Percentiles rank a stretch among this genome's conserved stretches.
Conservation (phyloP, 2,329 filamentous ascomycete species). For the Calonectria crousiana region DNA sequence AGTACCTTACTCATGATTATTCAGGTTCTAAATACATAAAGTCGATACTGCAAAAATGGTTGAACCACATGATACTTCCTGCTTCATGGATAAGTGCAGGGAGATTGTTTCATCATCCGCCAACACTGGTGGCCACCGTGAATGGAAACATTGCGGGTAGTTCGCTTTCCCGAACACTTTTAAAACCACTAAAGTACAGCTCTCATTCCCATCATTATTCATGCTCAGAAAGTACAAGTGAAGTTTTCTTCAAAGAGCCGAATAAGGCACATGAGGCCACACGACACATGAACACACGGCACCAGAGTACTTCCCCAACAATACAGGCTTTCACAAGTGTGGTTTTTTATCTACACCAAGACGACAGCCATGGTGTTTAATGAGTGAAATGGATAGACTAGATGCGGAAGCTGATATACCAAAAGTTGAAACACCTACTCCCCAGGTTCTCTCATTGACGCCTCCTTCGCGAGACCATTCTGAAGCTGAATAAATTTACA, state of each 20-base stretch:
- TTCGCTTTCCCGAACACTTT: conserved; percentile 62
- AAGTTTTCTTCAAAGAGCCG: conserved; percentile 41
- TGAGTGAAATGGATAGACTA: background rate
- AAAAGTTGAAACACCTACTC: background rate
- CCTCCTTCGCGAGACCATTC: conserved; percentile 2
- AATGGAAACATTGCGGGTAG: conserved; percentile 52
- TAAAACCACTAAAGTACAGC: conserved; percentile 56
- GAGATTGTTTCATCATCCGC: conserved; percentile 45
- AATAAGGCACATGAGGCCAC: conserved; percentile 12
- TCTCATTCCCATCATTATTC: conserved; percentile 63
- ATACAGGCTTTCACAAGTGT: background rate
- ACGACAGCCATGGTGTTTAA: background rate
- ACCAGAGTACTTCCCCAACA: background rate
- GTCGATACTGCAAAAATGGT: conserved; percentile 62
- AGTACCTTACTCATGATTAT: conserved; percentile 40
- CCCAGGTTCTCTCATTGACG: background rate
- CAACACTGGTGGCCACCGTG: conserved; percentile 31
- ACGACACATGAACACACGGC: conserved; percentile 19
- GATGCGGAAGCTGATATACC: no score
- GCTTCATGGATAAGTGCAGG: conserved; percentile 61
- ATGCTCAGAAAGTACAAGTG: conserved; percentile 60
- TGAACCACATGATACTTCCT: conserved; percentile 56
- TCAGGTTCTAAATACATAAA: conserved; percentile 51
- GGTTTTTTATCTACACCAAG: background rate
- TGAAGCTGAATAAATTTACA: conserved; percentile 1